Evolutionary conservation across 768 basidiomycete species (phyloP).

Genomic region (Infundibulicybe gibba): DNA sequence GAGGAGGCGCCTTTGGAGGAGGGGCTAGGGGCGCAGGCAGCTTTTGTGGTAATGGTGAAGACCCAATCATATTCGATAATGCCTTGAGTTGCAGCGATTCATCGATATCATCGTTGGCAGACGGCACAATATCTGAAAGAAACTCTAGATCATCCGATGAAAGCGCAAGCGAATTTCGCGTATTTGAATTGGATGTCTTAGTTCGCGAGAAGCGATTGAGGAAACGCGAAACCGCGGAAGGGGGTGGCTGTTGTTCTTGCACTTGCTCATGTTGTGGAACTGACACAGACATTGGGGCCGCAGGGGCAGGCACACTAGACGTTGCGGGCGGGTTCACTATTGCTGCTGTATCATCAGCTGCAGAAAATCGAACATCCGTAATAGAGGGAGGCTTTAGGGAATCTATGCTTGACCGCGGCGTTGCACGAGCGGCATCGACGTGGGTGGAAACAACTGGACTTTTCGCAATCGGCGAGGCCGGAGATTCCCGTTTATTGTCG

Average conservation of each 20-base stretch:
- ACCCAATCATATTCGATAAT: conserved; percentile 37
- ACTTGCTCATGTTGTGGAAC: conserved; percentile 15
- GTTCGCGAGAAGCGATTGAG: conserved; percentile 68
- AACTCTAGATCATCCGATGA: conserved; percentile 83
- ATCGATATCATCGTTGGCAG: conserved; percentile 38
- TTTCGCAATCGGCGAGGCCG: conserved; percentile 1
- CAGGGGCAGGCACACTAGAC: conserved; percentile 4
- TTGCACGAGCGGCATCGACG: neutral
- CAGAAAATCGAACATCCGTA: neutral
- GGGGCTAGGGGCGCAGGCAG: conserved; percentile 46
- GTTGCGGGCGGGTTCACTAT: neutral
- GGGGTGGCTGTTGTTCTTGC: conserved; percentile 16
- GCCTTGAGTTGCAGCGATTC: conserved; percentile 28
- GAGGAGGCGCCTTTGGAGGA: conserved; percentile 23
- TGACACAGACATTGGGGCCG: conserved; percentile 11
- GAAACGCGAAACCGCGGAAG: conserved; percentile 82
- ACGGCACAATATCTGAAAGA: conserved; percentile 66
- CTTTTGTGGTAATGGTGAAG: conserved; percentile 35
- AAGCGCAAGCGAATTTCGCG: conserved; percentile 59
- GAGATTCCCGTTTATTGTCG: conserved; percentile 3
- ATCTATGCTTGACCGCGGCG: conserved; percentile 26
- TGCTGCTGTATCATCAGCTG: neutral
- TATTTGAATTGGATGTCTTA: conserved; percentile 27
- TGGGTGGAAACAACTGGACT: neutral
- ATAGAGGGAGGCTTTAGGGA: conserved; percentile 6